Percentiles rank a stretch among this genome's conserved stretches.
These are phyloP conservation scores for Nakataea oryzae DNA, from an alignment of 2,329 filamentous ascomycete genomes.

Conservation along the genomic window DNA sequence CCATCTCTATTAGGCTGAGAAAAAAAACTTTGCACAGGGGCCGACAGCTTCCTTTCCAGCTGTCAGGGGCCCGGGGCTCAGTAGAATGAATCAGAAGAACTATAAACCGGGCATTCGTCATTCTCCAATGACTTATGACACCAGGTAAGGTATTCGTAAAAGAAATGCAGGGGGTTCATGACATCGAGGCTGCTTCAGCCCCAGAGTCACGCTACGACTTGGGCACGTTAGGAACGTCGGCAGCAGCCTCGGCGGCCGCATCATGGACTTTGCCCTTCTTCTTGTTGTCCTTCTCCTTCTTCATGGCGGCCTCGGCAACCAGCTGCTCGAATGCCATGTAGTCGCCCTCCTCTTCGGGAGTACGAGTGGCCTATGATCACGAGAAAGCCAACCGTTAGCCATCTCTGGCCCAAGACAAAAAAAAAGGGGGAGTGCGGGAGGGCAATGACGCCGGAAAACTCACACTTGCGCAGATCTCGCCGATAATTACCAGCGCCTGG, in stretches of 20 bases:
- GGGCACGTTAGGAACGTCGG: slow-evolving; percentile 28
- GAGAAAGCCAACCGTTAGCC: slow-evolving; percentile 9
- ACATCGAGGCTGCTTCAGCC: background rate
- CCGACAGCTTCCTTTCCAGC: background rate
- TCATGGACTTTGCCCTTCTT: slow-evolving; percentile 47
- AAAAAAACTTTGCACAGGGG: background rate
- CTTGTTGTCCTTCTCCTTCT: slow-evolving; percentile 83
- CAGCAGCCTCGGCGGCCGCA: slow-evolving; percentile 23
- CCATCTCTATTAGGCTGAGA: background rate
- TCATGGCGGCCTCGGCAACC: slow-evolving; percentile 89
- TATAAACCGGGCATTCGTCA: background rate
- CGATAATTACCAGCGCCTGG: slow-evolving; percentile 78
- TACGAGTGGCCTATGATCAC: slow-evolving; percentile 60
- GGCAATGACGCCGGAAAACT: slow-evolving; percentile 12
- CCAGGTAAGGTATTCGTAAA: no score
- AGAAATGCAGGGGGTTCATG: background rate
- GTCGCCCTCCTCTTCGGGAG: slow-evolving; percentile 93
- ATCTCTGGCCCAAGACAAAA: slow-evolving; percentile 6
- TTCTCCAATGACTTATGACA: background rate
- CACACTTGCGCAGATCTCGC: slow-evolving; percentile 84
- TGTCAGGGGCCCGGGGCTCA: no score
- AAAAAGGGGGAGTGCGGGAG: background rate
- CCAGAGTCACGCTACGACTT: background rate
- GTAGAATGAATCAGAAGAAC: background rate
- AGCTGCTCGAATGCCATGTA: slow-evolving; percentile 98